phyloP scores from a whole-genome alignment of 2,329 filamentous ascomycete species.

The Trichoderma brevicompactum region DNA sequence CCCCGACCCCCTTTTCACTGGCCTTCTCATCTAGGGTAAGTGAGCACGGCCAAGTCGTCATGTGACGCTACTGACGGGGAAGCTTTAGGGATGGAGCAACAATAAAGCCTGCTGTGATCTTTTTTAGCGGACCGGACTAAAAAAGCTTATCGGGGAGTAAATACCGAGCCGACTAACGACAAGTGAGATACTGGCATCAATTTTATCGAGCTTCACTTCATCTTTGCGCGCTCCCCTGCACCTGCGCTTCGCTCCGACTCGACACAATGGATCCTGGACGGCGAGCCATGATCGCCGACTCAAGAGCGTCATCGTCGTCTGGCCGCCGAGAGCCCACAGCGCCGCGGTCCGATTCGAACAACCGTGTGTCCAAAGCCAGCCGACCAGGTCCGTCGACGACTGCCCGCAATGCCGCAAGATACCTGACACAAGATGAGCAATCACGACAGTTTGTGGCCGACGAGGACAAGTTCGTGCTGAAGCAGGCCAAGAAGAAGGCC shows the following conservation, averaged over 20 bases:
- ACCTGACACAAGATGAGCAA: slow-evolving; percentile 75
- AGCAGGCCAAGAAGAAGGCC: slow-evolving; percentile 97
- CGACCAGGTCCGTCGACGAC: slow-evolving; percentile 39
- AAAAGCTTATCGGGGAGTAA: slow-evolving; percentile 26
- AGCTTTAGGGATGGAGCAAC: slow-evolving; percentile 9
- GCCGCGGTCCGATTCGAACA: slow-evolving; percentile 59
- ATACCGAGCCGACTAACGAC: slow-evolving; percentile 18
- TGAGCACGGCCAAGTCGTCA: not conserved
- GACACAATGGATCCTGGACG: slow-evolving; percentile 58
- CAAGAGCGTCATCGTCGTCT: slow-evolving; percentile 49
- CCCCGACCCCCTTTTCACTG: not conserved
- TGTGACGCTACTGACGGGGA: slow-evolving; percentile 23
- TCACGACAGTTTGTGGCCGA: slow-evolving; percentile 85
- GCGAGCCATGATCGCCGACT: slow-evolving; percentile 58
- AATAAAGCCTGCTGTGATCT: slow-evolving; percentile 10
- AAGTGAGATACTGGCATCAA: not conserved
- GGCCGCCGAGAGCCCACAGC: slow-evolving; percentile 56
- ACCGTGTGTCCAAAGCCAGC: slow-evolving; percentile 59
- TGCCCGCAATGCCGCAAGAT: slow-evolving; percentile 44
- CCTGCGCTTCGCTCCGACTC: not conserved
- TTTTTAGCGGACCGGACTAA: slow-evolving; percentile 24
- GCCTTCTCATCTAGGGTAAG: slow-evolving; percentile 22
- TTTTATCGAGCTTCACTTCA: not conserved
- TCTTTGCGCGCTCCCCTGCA: not conserved
- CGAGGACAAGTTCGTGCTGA: slow-evolving; percentile 93